A percentile compares a stretch with the other conserved stretches of the same genome.
Evolutionary conservation across 139 green algal genomes (phyloP).

Genomic region (Chlamydomonas sp.): DNA sequence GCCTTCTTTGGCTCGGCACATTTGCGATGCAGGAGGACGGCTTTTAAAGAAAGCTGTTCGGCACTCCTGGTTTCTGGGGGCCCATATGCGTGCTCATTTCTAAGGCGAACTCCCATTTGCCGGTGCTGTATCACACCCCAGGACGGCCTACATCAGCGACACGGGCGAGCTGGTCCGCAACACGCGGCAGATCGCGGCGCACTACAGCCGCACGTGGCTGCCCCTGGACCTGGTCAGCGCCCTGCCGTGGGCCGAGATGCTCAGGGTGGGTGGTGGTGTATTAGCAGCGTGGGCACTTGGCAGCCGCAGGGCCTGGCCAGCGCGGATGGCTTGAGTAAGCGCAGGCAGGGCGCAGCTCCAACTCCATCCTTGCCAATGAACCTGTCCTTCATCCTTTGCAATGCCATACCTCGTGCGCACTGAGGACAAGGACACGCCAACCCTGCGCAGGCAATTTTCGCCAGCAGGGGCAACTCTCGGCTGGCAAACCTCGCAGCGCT

Average conservation of each 20-base stretch:
- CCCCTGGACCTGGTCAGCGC: conserved; percentile 49
- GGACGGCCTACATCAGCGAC: conserved; percentile 22
- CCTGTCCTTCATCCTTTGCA: too few relatives aligned
- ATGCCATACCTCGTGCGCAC: too few relatives aligned
- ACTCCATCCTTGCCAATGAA: too few relatives aligned
- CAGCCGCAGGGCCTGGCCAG: too few relatives aligned
- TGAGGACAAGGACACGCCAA: too few relatives aligned
- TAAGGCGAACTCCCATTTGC: background rate
- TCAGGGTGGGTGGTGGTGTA: conserved; percentile 7
- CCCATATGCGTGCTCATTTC: background rate
- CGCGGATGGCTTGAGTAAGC: too few relatives aligned
- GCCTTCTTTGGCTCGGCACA: background rate
- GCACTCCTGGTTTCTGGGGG: background rate
- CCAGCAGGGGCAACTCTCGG: too few relatives aligned
- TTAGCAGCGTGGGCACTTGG: background rate
- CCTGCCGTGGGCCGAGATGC: conserved; percentile 55
- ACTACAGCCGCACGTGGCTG: conserved; percentile 62
- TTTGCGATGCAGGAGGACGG: background rate
- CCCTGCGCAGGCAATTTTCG: too few relatives aligned
- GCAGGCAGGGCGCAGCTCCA: too few relatives aligned
- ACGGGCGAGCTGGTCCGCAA: conserved; percentile 23
- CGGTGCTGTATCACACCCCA: background rate
- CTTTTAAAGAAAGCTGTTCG: background rate
- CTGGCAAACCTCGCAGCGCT: background rate
- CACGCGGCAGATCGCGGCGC: background rate